These are phyloP conservation scores for Stereum hirsutum DNA, from an alignment of 1,284 basidiomycete species.

Conservation along the genomic window DNA sequence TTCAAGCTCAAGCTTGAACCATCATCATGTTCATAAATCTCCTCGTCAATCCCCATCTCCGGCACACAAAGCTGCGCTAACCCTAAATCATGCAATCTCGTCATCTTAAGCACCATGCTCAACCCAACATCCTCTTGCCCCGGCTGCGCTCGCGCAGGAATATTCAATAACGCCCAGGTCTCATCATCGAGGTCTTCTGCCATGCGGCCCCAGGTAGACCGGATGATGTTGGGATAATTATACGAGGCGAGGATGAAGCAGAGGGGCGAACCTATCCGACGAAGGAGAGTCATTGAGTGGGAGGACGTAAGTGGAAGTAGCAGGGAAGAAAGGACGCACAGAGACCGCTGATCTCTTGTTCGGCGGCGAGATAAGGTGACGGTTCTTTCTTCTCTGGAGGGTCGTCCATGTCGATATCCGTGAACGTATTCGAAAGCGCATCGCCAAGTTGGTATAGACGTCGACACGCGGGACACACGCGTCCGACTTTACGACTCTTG, in stretches of 20 bases:
- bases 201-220: slow-evolving; percentile 58
- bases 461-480: slow-evolving; percentile 70
- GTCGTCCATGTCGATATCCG: slow-evolving; percentile 22
- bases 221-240: slow-evolving; percentile 54
- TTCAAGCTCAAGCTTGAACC: too few species aligned
- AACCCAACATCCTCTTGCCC: slow-evolving; percentile 39
- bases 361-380: slow-evolving; percentile 39
- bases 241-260: slow-evolving; percentile 68
- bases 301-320: slow-evolving; percentile 1
- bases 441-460: slow-evolving; percentile 64
- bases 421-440: slow-evolving; percentile 37
- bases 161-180: slow-evolving; percentile 55
- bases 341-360: slow-evolving; percentile 67
- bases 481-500: slow-evolving; percentile 56
- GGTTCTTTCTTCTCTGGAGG: slow-evolving; percentile 18
- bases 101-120: slow-evolving; percentile 68
- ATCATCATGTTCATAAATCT: not conserved
- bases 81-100: slow-evolving; percentile 62
- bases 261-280: slow-evolving; percentile 50
- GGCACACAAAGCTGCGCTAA: slow-evolving; percentile 61
- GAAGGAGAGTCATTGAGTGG: not conserved
- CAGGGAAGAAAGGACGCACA: slow-evolving; percentile 36
- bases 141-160: slow-evolving; percentile 12
- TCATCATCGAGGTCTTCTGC: slow-evolving; percentile 59
- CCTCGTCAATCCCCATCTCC: slow-evolving; percentile 16